Evolutionary conservation across 2,329 filamentous ascomycete genomes (phyloP), one percentile per base, ranked within the genome.

Genomic region (Chrysoporthe puriensis): DNA sequence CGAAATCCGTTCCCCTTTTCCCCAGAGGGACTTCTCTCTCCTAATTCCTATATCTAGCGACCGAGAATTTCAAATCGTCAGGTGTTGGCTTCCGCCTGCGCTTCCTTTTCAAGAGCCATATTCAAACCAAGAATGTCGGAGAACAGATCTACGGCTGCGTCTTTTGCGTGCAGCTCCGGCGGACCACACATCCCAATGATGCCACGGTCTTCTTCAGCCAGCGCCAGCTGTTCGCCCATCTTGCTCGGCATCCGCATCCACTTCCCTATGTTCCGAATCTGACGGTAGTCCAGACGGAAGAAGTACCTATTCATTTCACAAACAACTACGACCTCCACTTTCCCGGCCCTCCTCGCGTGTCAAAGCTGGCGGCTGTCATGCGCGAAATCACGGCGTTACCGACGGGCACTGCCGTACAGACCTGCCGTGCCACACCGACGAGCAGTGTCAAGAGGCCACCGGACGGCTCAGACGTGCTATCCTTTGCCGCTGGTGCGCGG

Each of bases 311-410:
- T 0, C 66, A 79, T 6, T 71, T 79, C 13, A 76, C 74, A 62
- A 84, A 87, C 72, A 81, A 87, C 74, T 87, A 84, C 62, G 86
- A 88, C 69, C 73, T 88, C 8, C 82, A 85, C 71, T 81, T 88
- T 60, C 76, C 76, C 46, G 70, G 77, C 6, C 77, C 82, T 2
- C 78, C 81, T 0, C 73, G 74, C 34, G 68, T 75, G 5, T 84
- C 84, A 2, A 78, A 81, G 2, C 79, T 83, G 66, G 73, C 77
- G 0, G 79, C 80, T n/a, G 78, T 81, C 34, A 70, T 74, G 64
- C 64, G 76, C 69, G 81, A 85, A 62, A 75, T 85, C 3, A 72
- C 74, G 3, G 73, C 73, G 43, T 75, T 84, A 40, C 84, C 86
- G 0, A 79, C 79, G 0, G 86, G 79, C 0, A 74, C 80, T 0